Base-by-base conservation (phyloP, 1,139 yeast genomes). In the Diutina catenulata region DNA sequence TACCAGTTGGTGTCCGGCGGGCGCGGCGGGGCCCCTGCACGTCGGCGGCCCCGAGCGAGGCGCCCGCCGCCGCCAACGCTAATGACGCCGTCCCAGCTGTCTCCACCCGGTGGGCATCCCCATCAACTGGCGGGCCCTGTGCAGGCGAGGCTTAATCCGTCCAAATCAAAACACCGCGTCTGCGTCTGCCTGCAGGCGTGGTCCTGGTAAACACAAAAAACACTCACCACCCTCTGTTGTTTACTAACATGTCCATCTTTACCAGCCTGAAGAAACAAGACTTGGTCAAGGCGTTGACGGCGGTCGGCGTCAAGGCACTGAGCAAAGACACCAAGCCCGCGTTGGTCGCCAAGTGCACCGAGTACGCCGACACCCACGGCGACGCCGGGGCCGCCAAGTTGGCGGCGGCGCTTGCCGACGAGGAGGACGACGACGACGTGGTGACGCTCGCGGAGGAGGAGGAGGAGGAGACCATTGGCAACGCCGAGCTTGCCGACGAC, bases 401-500 rank as follows among this genome's bases (percentile, higher is more conserved):
- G 15, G 25, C n/a, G 9, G 13, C 13, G 19, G 20, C 6, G 19
- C 14, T 31, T 16, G 22, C 21, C 15, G 35, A 31, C 6, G 35
- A 31, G 18, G 48, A 47, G n/a, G 58, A 50, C 25, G 48, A 43
- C 13, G 52, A 42, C 8, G 50, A 24, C 16, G 36, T 31, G 6
- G 36, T 28, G 11, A 33, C 36, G 4, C 36, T 33, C 16, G 36
- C 28, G 10, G 28, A 24, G 10, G 26, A 18, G 22, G 38, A 36
- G 2, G 37, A 36, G 9, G 37, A 36, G 6, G 27, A 22, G n/a
- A 24, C 28, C 28, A 22, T 33, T 16, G 24, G n/a, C n/a, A 23
- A 33, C 11, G 20, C 10, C 15, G 37, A 33, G n/a, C 13, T 21
- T 16, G 59, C 51, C n/a, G 55, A 49, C 13, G 61, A 48, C 9